Evolutionary conservation across 2,329 filamentous ascomycete genomes (phyloP), one percentile per base, ranked within the genome.

Genomic region (Penicillium sp.): DNA sequence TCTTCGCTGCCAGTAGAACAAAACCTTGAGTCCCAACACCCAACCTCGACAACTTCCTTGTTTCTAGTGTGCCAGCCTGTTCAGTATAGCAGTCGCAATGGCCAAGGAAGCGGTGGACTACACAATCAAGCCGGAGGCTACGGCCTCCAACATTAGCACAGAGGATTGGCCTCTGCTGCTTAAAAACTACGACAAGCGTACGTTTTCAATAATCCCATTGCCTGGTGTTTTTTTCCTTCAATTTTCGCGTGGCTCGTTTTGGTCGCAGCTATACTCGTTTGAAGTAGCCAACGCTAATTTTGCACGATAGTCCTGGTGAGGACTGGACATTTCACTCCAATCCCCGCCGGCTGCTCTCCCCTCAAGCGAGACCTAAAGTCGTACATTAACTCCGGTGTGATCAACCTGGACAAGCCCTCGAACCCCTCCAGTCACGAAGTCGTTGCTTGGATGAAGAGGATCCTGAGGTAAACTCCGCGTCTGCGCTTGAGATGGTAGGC

Each of bases 341-440:
- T 98, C 72, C 92, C 94, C 70, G 90, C 91, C 78, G 95, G 95
- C 75, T 96, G 91, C 83, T 89, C 91, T 67, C 95, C 95, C 60
- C 84, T 96, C 76, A 93, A 92, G 82, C 91, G 95, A 79, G 94
- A 98, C 79, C 86, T 99, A 76, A 97, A 97, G 85, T 93, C 91
- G 67, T 99, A 98, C 83, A 89, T 99, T 78, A 94, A 91, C 79
- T 96, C 92, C 67, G 95, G 95, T 82, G 94, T 99, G 63, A 98
- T 99, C 82, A 99, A 99, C 84, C 89, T 97, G 71, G 92, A 96
- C 83, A 96, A 96, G 84, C 95, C 94, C 61, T 96, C 93, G 57
- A 99, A 99, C 84, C 94, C 94, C 58, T 97, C 93, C 70, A 95
- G 91, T 75, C 95, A 99, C 86, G 95, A 99, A 85, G 95, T 99